phyloP scores from a whole-genome alignment of 2,329 filamentous ascomycete species.

The Alternaria sp. region DNA sequence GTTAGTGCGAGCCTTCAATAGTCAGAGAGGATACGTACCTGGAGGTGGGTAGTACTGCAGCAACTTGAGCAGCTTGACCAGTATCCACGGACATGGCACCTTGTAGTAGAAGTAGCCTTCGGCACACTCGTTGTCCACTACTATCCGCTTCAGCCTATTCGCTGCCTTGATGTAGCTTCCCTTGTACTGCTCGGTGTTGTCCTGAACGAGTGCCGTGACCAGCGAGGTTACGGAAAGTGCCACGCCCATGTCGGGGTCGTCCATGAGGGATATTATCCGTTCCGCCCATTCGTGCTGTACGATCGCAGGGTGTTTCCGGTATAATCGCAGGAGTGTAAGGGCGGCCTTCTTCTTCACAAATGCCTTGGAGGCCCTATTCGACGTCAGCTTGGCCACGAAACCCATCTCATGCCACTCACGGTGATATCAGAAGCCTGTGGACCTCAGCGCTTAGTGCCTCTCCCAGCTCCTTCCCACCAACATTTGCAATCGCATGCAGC shows the following conservation, averaged over 20 bases:
- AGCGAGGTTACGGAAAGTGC: slow-evolving; percentile 94
- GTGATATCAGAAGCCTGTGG: slow-evolving; percentile 90
- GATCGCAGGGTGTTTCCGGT: slow-evolving; percentile 92
- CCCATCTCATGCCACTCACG: slow-evolving; percentile 63
- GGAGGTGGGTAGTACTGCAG: slow-evolving; percentile 97
- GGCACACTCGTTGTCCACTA: slow-evolving; percentile 88
- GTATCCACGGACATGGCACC: slow-evolving; percentile 98
- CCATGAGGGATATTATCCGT: slow-evolving; percentile 98
- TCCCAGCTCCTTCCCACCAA: slow-evolving; percentile 95
- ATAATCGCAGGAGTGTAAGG: slow-evolving; percentile 87
- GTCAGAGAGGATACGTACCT: slow-evolving; percentile 57
- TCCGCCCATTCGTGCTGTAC: slow-evolving; percentile 97
- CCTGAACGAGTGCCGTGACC: slow-evolving; percentile 92
- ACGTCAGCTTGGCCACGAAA: slow-evolving; percentile 26
- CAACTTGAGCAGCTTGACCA: slow-evolving; percentile 89
- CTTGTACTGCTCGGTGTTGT: slow-evolving; percentile 92
- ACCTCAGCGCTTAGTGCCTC: slow-evolving; percentile 92
- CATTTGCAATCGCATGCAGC: slow-evolving; percentile 96
- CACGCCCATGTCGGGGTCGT: slow-evolving; percentile 92
- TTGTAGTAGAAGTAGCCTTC: slow-evolving; percentile 98
- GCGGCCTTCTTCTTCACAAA: slow-evolving; percentile 99
- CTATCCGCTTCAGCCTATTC: slow-evolving; percentile 83
- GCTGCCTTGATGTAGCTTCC: slow-evolving; percentile 94
- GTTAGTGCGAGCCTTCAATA: slow-evolving; percentile 29
- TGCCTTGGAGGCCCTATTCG: slow-evolving; percentile 76